Base-by-base conservation (phyloP, 139 green algal genomes). In the Nannochloris sp. region DNA sequence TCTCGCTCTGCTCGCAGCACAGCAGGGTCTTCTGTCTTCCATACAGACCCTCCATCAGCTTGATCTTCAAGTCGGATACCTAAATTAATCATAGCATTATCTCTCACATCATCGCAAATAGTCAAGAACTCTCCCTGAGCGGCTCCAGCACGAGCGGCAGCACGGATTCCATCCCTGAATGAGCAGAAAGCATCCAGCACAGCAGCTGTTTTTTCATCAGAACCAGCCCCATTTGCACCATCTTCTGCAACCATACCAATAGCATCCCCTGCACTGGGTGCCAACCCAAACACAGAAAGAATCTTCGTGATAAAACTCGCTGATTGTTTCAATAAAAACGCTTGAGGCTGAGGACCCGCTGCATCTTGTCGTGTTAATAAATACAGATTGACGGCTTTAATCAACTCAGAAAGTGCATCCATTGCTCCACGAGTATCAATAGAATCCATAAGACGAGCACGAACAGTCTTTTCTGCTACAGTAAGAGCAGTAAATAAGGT, bases 21-120 rank as follows among this genome's bases (percentile, higher is more conserved):
- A 4, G 74, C 85, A 1, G 92, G 85, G 62, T 97, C 88, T 48
- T 97, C 93, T 19, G 85, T 79, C 77, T 97, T 97, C 90, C 90
- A 97, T 23, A 95, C 71, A 13, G 84, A 82, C 25, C 78, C 81
- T 47, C 78, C 89, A 53, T 89, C 85, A 19, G 81, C 60, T 45
- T 74, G 71, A 77, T 97, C 89, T 74, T 99, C 93, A n/a, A 97
- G 72, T 56, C 86, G 70, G 24, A 98, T 80, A 3, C 94, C 94
- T 64, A 98, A 73, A 24, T 92, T 81, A 19, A 91, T 80, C 60
- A 99, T 64, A 2, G 73, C 73, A 8, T 84, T 70, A 70, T 99
- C 94, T 0, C 94, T 75, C 31, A 97, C 54, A 12, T 71, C 57
- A 72, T 94, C 89, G 65, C 83, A 96, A 1, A 72, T 68, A 6